Percentiles rank a stretch among this genome's conserved stretches.
Evolutionary conservation across 2,329 filamentous ascomycete species (phyloP).

Genomic region (Huntiella savannae): DNA sequence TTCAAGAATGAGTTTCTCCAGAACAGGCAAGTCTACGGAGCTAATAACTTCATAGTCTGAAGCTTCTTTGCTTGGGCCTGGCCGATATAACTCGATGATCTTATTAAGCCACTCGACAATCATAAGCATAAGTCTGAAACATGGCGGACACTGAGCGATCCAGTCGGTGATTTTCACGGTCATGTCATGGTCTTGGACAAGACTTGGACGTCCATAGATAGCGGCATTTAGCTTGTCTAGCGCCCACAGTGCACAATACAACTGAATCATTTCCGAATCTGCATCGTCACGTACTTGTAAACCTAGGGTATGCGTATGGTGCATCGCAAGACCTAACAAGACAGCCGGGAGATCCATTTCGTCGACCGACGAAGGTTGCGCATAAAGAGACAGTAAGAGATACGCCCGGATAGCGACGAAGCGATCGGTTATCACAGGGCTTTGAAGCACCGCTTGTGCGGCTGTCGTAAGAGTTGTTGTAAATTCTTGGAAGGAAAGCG

Average conservation of each 20-base stretch:
- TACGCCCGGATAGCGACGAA: constrained; percentile 35
- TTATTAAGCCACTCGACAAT: constrained; percentile 36
- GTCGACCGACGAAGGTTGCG: constrained; percentile 32
- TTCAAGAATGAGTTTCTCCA: constrained; percentile 37
- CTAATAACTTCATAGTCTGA: constrained; percentile 24
- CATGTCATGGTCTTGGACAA: constrained; percentile 42
- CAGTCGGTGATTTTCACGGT: constrained; percentile 32
- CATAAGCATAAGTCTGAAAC: constrained; percentile 37
- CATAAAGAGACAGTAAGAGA: constrained; percentile 36
- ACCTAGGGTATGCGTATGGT: constrained; percentile 36
- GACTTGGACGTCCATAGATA: constrained; percentile 38
- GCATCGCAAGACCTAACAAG: constrained; percentile 32
- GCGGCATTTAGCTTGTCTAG: constrained; percentile 40
- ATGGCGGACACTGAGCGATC: constrained; percentile 30
- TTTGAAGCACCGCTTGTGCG: constrained; percentile 30
- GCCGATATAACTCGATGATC: constrained; percentile 41
- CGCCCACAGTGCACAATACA: constrained; percentile 42
- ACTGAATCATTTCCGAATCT: constrained; percentile 25
- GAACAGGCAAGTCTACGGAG: constrained; percentile 34
- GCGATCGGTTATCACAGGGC: constrained; percentile 33
- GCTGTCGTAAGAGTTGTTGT: constrained; percentile 29
- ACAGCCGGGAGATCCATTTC: constrained; percentile 36
- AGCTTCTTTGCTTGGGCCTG: constrained; percentile 24
- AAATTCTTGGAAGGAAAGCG: constrained; percentile 28
- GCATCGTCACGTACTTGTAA: constrained; percentile 30